These are phyloP conservation scores for Xylariaceae sp. DNA, from an alignment of 2,329 filamentous ascomycete genomes.

Conservation along the genomic window DNA sequence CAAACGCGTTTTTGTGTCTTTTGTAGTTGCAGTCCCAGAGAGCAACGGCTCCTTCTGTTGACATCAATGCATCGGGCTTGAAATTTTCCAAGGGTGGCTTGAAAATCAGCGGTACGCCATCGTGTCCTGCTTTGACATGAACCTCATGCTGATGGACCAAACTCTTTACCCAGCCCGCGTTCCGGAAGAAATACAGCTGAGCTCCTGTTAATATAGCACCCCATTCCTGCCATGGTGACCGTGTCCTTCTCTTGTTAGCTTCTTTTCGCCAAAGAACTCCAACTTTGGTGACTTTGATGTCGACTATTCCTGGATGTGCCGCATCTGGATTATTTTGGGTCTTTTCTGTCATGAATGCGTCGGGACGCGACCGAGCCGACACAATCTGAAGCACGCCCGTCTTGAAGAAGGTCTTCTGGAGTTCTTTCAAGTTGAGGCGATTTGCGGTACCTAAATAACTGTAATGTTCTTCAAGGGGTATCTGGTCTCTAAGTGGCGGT, in stretches of 20 bases:
- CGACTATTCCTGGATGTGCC: slow-evolving; percentile 85
- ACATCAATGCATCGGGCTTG: slow-evolving; percentile 90
- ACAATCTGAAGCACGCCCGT: slow-evolving; percentile 93
- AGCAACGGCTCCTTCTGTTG: slow-evolving; percentile 87
- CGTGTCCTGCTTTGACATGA: slow-evolving; percentile 71
- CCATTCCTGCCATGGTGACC: slow-evolving; percentile 99
- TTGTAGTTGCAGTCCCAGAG: slow-evolving; percentile 81
- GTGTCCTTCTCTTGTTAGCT: slow-evolving; percentile 83
- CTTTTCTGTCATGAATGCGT: slow-evolving; percentile 88
- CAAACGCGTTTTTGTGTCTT: slow-evolving; percentile 92
- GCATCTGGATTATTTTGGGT: slow-evolving; percentile 80
- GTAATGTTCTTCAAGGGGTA: slow-evolving; percentile 88
- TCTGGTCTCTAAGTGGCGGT: slow-evolving; percentile 84
- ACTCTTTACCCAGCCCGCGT: slow-evolving; percentile 85
- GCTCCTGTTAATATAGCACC: slow-evolving; percentile 94
- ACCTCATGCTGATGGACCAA: slow-evolving; percentile 83
- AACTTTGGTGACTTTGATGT: slow-evolving; percentile 96
- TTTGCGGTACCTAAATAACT: slow-evolving; percentile 73
- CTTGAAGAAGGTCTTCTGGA: slow-evolving; percentile 85
- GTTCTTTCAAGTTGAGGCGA: slow-evolving; percentile 70
- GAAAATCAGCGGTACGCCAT: slow-evolving; percentile 76
- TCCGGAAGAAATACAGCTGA: slow-evolving; percentile 93
- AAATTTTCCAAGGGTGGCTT: slow-evolving; percentile 86
- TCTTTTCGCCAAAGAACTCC: slow-evolving; percentile 94
- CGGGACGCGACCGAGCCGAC: slow-evolving; percentile 84